Evolutionary conservation across 768 basidiomycete genomes (phyloP).

Genomic region (Tricholoma bakamatsutake): DNA sequence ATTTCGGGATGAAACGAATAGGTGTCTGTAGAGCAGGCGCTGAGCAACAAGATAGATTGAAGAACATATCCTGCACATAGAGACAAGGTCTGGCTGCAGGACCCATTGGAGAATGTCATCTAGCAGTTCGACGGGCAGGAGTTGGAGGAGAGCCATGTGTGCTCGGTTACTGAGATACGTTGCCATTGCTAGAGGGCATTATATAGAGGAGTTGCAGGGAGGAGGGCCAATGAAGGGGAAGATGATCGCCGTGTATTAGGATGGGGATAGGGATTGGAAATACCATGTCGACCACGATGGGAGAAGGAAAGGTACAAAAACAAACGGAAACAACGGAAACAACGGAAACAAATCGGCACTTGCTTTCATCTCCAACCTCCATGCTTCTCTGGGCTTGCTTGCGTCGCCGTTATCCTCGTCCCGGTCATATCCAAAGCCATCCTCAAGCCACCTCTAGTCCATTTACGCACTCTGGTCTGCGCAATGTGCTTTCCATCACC

Average conservation of each 20-base stretch:
- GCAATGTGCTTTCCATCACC: slow-evolving; percentile 10
- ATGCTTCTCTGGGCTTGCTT: neutral
- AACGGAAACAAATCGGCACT: slow-evolving; percentile 2
- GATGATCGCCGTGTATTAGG: slow-evolving; percentile 33
- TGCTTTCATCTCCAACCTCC: neutral
- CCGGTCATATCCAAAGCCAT: neutral
- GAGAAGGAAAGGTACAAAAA: neutral
- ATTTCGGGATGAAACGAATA: slow-evolving; percentile 44
- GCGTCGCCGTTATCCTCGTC: neutral
- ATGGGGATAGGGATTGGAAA: slow-evolving; percentile 8
- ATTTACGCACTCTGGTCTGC: slow-evolving; percentile 31
- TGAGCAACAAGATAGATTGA: slow-evolving; percentile 45
- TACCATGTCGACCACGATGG: slow-evolving; percentile 22
- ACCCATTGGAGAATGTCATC: slow-evolving; percentile 39
- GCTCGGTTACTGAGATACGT: slow-evolving; percentile 2
- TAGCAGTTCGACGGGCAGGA: slow-evolving; percentile 59
- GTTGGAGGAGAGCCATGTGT: slow-evolving; percentile 40
- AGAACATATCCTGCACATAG: slow-evolving; percentile 40
- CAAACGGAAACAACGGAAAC: neutral
- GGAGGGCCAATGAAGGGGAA: slow-evolving; percentile 21
- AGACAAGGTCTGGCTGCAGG: slow-evolving; percentile 34
- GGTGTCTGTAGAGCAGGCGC: slow-evolving; percentile 56
- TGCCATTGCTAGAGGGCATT: slow-evolving; percentile 3
- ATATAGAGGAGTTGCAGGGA: slow-evolving; percentile 16
- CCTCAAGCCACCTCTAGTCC: slow-evolving; percentile 1